Evolutionary conservation across 2,329 filamentous ascomycete genomes (phyloP), one percentile per base, ranked within the genome.

Genomic region (Lomentospora prolificans): DNA sequence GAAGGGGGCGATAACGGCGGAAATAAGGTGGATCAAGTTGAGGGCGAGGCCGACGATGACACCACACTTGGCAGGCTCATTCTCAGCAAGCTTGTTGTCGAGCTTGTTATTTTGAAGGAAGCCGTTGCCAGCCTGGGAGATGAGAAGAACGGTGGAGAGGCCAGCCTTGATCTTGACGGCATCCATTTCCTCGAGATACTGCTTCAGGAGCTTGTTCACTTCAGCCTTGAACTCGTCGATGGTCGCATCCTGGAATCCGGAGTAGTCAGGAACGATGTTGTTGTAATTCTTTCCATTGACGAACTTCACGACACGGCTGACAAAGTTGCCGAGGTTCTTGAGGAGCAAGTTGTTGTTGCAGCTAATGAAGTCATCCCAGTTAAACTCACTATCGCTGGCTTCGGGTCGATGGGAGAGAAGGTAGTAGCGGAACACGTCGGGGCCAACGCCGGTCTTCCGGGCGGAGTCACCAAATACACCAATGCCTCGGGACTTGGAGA

Each of bases 361-460:
- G 33, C 84, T 79, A 59, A 94, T 86, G 71, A 96, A 95, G 50
- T 85, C 80, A 57, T 77, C 81, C 90, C 90, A 96, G 67, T 92
- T 87, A 68, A 96, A 96, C 66, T 96, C 88, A 0, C 89, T 87
- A 66, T 96, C 91, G 53, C 86, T 82, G 9, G 85, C 86, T 70
- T 96, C 91, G 0, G 91, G 91, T 57, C 91, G 82, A 68, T 88
- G 86, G 48, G 90, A 87, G 36, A 96, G 78, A 22, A 96, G 81
- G 73, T 94, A 96, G 72, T 92, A 96, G 61, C 91, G 80, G 89
- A 90, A 96, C n/a, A 96, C 89, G 60, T 92, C 89, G 0, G 90
- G 77, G 14, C 86, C 81, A 17, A 96, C 80, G 19, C 90, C 90
- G 7, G 90, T 96, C 56, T 95, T 85, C 70, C 87, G 87, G 50